Conservation (phyloP, 2,329 filamentous ascomycete genomes). For the Fusarium albidum region DNA sequence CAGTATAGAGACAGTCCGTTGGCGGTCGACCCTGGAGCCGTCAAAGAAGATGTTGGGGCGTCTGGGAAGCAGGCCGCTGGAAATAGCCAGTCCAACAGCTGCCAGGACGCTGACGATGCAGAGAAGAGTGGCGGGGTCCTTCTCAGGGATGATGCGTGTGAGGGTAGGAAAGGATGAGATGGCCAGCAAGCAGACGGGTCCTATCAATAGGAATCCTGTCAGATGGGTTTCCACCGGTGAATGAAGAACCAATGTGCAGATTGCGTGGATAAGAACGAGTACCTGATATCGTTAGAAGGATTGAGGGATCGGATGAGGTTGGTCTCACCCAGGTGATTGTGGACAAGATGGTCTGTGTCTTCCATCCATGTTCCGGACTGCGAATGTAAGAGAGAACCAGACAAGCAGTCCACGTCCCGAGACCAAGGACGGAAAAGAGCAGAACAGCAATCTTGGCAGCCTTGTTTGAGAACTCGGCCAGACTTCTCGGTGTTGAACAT, state of each 20-base stretch:
- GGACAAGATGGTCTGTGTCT: constrained; percentile 65
- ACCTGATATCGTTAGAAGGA: constrained; percentile 45
- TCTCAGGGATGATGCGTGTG: constrained; percentile 46
- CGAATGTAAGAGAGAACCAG: constrained; percentile 59
- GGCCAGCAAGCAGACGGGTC: constrained; percentile 54
- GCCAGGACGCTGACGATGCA: constrained; percentile 55
- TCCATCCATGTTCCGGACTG: constrained; percentile 45
- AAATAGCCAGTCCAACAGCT: constrained; percentile 51
- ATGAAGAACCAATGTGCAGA: constrained; percentile 55
- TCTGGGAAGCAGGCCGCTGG: constrained; percentile 66
- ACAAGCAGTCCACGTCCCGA: constrained; percentile 61
- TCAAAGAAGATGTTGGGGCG: constrained; percentile 71
- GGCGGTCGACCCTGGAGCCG: constrained; percentile 66
- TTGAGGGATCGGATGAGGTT: not conserved
- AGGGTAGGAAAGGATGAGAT: constrained; percentile 54
- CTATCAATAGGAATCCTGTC: constrained; percentile 59
- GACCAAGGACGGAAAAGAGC: constrained; percentile 59
- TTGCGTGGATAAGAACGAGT: constrained; percentile 59
- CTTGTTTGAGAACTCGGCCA: constrained; percentile 67
- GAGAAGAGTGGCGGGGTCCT: constrained; percentile 50
- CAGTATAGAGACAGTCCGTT: constrained; percentile 66
- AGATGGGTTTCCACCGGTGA: constrained; percentile 59
- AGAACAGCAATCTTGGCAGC: constrained; percentile 63
- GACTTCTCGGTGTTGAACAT: constrained; percentile 67
- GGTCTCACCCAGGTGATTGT: constrained; percentile 68